A percentile compares a stretch with the other conserved stretches of the same genome.
Conservation (phyloP, 148 eudicot genomes). For the Chenopodium quinoa region DNA sequence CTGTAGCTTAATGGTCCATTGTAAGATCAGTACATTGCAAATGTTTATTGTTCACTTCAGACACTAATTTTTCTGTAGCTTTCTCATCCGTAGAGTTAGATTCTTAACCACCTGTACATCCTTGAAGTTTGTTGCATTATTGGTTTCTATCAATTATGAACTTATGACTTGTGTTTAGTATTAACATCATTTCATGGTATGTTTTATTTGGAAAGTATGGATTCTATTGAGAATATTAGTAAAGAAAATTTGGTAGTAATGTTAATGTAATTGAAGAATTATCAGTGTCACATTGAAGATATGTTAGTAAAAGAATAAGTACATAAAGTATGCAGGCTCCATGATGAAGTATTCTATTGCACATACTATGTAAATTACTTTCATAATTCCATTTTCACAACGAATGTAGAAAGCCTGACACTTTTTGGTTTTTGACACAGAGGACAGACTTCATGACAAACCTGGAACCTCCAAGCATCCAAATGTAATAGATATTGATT, state of each 20-base stretch:
- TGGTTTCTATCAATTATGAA: neutral
- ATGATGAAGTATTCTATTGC: neutral
- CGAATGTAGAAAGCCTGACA: neutral
- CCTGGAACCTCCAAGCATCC: slow-evolving; percentile 36
- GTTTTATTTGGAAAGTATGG: neutral
- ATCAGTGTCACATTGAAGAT: neutral
- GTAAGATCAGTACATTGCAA: neutral
- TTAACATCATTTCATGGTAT: neutral
- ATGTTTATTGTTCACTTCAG: too few species aligned
- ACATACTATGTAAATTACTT: neutral
- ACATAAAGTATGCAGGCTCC: neutral
- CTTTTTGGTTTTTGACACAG: slow-evolving; percentile 38
- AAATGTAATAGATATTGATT: slow-evolving; percentile 59
- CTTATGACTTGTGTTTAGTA: too few species aligned
- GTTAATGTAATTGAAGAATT: neutral
- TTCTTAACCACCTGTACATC: neutral
- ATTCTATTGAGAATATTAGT: neutral
- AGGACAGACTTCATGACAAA: slow-evolving; percentile 28
- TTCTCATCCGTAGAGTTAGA: neutral
- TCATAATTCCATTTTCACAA: neutral
- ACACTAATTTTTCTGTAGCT: neutral
- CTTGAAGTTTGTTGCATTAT: neutral
- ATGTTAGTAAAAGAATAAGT: neutral
- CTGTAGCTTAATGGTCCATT: neutral
- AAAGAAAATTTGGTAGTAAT: neutral